Base-by-base conservation (phyloP, 495 filamentous ascomycete species). In the Aeminium ludgeri region DNA sequence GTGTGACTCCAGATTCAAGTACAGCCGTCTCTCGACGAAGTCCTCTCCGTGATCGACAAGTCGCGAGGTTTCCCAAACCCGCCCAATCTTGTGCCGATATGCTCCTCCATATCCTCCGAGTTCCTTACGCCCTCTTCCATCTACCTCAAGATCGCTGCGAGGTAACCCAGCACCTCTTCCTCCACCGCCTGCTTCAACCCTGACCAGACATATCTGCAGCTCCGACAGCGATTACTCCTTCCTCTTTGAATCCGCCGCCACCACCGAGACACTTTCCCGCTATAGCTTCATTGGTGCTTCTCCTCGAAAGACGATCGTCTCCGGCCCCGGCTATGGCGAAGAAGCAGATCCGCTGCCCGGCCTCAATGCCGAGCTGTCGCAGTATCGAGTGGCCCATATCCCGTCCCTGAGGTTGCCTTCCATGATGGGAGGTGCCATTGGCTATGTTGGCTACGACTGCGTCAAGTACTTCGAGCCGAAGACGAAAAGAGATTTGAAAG, bases 381-480 rank as follows among this genome's bases (percentile, higher is more conserved):
- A 81, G 51, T 77, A 75, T 60, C 73, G 82, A 15, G 80, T 89
- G 36, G 76, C 81, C 40, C 67, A 78, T 29, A 68, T 96, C 7
- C 87, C 91, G 1, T 80, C 77, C 6, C 64, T 93, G 42, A 68
- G 63, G 40, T 69, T 97, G 8, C 89, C 89, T 8, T 78, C 82
- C 23, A 60, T 95, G 56, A 85, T 78, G 0, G 91, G 85, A 35
- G 89, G 91, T 27, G 89, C 87, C 2, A 79, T 97, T 53, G 89
- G 89, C 42, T 97, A 96, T 56, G 82, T 97, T 4, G 84, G 85
- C 30, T 97, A 96, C 57, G 89, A 97, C 58, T 97, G 89, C 59
- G 80, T 97, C 46, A 75, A 76, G 55, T 97, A 97, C 60, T 97
- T 97, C 48, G 89, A 97, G 64, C 89, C 89, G 23, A 85, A 80